Conservation (phyloP, 1,284 basidiomycete genomes). For the Termitomyces sp. region DNA sequence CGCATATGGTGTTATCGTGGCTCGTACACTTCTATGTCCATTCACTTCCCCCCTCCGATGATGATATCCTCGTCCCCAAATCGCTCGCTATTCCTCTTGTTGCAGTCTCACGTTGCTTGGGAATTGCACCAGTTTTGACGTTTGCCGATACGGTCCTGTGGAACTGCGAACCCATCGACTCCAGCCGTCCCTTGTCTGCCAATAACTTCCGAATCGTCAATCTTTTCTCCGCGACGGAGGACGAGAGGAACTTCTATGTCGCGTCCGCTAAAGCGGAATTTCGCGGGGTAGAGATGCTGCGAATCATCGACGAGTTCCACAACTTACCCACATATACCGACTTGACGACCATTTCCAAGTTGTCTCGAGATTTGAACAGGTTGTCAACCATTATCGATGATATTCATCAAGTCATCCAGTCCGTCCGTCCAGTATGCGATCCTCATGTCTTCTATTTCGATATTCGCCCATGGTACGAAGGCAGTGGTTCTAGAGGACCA, state of each 20-base stretch:
- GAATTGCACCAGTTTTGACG: slow-evolving; percentile 88
- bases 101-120: slow-evolving; percentile 69
- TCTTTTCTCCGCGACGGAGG: slow-evolving; percentile 80
- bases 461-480: slow-evolving; percentile 91
- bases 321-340: slow-evolving; percentile 71
- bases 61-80: slow-evolving; percentile 59
- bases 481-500: slow-evolving; percentile 64
- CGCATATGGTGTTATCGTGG: slow-evolving; percentile 86
- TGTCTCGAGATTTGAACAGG: slow-evolving; percentile 69
- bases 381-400: slow-evolving; percentile 72
- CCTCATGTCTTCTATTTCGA: slow-evolving; percentile 89
- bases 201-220: slow-evolving; percentile 66
- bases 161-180: slow-evolving; percentile 75
- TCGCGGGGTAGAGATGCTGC: slow-evolving; percentile 80
- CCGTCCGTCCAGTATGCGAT: slow-evolving; percentile 72
- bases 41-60: slow-evolving; percentile 51
- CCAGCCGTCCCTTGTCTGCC: slow-evolving; percentile 48
- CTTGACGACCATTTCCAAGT: slow-evolving; percentile 62
- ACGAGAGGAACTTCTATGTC: slow-evolving; percentile 86
- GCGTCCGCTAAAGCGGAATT: slow-evolving; percentile 85
- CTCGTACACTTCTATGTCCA: slow-evolving; percentile 89
- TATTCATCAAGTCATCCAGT: slow-evolving; percentile 64
- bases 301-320: slow-evolving; percentile 81
- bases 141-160: slow-evolving; percentile 96
- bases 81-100: slow-evolving; percentile 81